Evolutionary conservation across 495 filamentous ascomycete genomes (phyloP).

Genomic region (Podospora pseudopauciseta): DNA sequence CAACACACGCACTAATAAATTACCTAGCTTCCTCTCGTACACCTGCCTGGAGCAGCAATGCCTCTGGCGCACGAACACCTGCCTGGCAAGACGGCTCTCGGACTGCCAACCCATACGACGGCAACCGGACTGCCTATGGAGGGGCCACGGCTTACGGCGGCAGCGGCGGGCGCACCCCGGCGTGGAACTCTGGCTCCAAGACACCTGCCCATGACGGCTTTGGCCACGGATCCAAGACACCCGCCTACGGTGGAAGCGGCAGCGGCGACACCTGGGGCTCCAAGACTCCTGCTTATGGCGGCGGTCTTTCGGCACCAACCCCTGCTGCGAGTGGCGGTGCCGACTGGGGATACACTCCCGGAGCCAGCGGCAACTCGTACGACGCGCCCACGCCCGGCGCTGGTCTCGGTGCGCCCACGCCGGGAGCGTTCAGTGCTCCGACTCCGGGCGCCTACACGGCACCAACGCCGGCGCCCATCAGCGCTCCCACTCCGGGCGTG

Average conservation of each 20-base stretch:
- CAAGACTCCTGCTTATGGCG: slow-evolving; percentile 71
- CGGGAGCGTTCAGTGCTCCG: slow-evolving; percentile 66
- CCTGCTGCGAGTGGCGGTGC: slow-evolving; percentile 49
- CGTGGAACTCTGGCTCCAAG: slow-evolving; percentile 52
- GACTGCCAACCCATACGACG: slow-evolving; percentile 78
- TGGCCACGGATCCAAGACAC: slow-evolving; percentile 72
- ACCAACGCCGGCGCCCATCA: slow-evolving; percentile 61
- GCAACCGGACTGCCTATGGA: slow-evolving; percentile 69
- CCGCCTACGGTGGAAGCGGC: slow-evolving; percentile 57
- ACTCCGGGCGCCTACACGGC: slow-evolving; percentile 73
- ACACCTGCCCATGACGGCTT: slow-evolving; percentile 61
- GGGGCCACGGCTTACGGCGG: slow-evolving; percentile 56
- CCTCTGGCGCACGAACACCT: slow-evolving; percentile 62
- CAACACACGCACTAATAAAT: slow-evolving; percentile 23
- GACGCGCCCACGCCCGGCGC: slow-evolving; percentile 79
- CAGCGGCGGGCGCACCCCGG: slow-evolving; percentile 45
- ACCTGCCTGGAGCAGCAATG: slow-evolving; percentile 60
- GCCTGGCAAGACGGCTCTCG: slow-evolving; percentile 74
- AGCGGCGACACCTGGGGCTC: slow-evolving; percentile 49
- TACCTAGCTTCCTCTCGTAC: slow-evolving; percentile 52
- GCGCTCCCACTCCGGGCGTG: slow-evolving; percentile 72
- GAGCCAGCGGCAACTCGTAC: slow-evolving; percentile 39
- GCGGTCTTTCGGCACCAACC: slow-evolving; percentile 47
- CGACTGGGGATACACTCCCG: slow-evolving; percentile 32
- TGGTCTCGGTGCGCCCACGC: slow-evolving; percentile 65